phyloP scores from a whole-genome alignment of 148 eudicot species.

The Tetragonia tetragonoides region DNA sequence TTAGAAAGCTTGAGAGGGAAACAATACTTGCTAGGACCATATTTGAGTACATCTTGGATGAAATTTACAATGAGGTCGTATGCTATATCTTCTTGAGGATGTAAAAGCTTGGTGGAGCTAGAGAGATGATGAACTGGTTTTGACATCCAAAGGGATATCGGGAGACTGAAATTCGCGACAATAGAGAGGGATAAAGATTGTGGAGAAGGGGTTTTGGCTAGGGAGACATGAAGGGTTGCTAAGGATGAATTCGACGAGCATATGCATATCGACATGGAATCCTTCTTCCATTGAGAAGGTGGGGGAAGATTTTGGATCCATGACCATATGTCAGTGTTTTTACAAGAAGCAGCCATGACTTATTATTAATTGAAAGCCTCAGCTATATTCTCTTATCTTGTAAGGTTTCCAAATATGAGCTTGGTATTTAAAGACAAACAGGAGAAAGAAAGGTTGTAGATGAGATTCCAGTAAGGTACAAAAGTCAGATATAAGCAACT shows the following conservation, averaged over 20 bases:
- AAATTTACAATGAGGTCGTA: slow-evolving; percentile 46
- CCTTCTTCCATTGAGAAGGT: slow-evolving; percentile 44
- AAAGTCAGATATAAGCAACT: background rate
- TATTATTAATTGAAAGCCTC: background rate
- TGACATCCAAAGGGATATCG: slow-evolving; percentile 72
- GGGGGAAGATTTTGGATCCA: slow-evolving; percentile 82
- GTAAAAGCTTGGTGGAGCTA: slow-evolving; percentile 20
- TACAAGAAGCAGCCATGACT: slow-evolving; percentile 30
- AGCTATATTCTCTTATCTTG: background rate
- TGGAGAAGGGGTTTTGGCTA: slow-evolving; percentile 37
- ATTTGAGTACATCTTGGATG: slow-evolving; percentile 64
- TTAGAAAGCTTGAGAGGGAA: slow-evolving; percentile 32
- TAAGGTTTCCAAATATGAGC: background rate
- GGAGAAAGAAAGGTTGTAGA: background rate
- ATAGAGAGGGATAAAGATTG: slow-evolving; percentile 47
- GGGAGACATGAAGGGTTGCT: slow-evolving; percentile 55
- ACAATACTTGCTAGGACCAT: slow-evolving; percentile 43
- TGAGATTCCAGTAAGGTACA: background rate
- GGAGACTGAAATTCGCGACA: slow-evolving; percentile 48
- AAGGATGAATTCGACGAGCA: slow-evolving; percentile 52
- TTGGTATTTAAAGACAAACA: background rate
- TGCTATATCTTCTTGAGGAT: slow-evolving; percentile 31
- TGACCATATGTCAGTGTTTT: slow-evolving; percentile 53
- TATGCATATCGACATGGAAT: slow-evolving; percentile 46
- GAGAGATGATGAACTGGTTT: slow-evolving; percentile 41